Evolutionary conservation across 2,329 filamentous ascomycete genomes (phyloP).

Genomic region (Zelopaecilomyces penicillatus): DNA sequence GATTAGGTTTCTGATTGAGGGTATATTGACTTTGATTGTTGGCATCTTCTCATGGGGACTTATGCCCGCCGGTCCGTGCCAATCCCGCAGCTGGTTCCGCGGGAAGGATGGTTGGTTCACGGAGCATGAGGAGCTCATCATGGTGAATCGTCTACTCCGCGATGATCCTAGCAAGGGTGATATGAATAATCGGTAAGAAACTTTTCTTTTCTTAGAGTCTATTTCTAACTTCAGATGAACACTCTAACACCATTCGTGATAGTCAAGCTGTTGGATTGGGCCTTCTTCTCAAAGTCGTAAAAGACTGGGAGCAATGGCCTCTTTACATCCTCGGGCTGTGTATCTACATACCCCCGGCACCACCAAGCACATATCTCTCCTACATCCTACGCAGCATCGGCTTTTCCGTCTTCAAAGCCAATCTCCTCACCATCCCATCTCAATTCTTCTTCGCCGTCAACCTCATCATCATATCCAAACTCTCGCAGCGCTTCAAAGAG

Average conservation of each 20-base stretch:
- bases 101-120: conserved; percentile 48
- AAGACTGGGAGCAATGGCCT: conserved; percentile 48
- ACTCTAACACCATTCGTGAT: conserved; percentile 23
- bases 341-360: conserved; percentile 37
- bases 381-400: conserved; percentile 42
- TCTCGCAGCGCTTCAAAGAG: conserved; percentile 35
- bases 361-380: conserved; percentile 42
- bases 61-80: conserved; percentile 37
- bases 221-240: neutral
- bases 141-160: conserved; percentile 48
- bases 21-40: conserved; percentile 31
- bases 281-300: conserved; percentile 38
- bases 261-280: conserved; percentile 40
- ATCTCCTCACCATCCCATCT: conserved; percentile 45
- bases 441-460: conserved; percentile 30
- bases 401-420: conserved; percentile 42
- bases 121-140: conserved; percentile 44
- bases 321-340: conserved; percentile 42
- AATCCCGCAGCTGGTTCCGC: conserved; percentile 48
- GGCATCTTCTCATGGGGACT: conserved; percentile 36
- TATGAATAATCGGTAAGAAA: conserved; percentile 45
- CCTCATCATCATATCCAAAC: conserved; percentile 36
- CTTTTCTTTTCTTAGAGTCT: no score
- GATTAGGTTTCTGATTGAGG: conserved; percentile 29
- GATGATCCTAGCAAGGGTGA: conserved; percentile 45